phyloP scores from a whole-genome alignment of 352 stramenopile species.

The Halophytophthora batemanensis region DNA sequence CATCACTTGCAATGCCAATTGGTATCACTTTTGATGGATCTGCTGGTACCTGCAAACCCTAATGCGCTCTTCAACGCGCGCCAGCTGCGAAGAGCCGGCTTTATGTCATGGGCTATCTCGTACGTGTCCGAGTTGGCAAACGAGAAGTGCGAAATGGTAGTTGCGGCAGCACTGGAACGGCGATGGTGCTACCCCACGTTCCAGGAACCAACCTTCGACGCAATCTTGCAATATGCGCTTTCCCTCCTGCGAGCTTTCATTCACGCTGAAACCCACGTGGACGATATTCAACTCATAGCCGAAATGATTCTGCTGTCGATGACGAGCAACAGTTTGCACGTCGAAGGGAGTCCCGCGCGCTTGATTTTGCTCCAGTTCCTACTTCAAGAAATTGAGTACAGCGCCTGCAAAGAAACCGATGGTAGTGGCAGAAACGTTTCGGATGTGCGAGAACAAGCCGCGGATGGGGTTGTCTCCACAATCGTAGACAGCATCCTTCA shows the following conservation, averaged over 20 bases:
- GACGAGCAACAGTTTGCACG: conserved; percentile 26
- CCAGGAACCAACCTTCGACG: conserved; percentile 27
- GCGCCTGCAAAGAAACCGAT: conserved; percentile 8
- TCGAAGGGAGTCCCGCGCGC: conserved; percentile 26
- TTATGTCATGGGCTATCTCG: conserved; percentile 56
- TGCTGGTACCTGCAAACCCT: conserved; percentile 47
- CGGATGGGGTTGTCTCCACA: conserved; percentile 23
- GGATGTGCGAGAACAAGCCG: neutral
- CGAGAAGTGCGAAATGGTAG: conserved; percentile 29
- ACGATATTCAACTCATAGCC: conserved; percentile 40
- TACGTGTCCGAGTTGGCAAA: conserved; percentile 58
- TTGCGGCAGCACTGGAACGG: conserved; percentile 27
- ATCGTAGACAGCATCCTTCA: conserved; percentile 46
- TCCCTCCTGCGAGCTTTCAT: conserved; percentile 41
- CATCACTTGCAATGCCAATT: conserved; percentile 51
- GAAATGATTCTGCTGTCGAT: conserved; percentile 58
- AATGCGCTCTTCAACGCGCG: conserved; percentile 79
- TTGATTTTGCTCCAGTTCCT: conserved; percentile 50
- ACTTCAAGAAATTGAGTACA: conserved; percentile 54
- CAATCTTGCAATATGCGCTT: conserved; percentile 47
- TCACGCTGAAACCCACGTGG: conserved; percentile 54
- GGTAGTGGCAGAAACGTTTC: neutral
- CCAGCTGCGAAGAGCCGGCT: conserved; percentile 47
- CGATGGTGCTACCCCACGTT: conserved; percentile 59
- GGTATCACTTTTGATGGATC: conserved; percentile 39